Conservation (phyloP, 192 early-diverging fungal genomes). For the Entomortierella lignicola region DNA sequence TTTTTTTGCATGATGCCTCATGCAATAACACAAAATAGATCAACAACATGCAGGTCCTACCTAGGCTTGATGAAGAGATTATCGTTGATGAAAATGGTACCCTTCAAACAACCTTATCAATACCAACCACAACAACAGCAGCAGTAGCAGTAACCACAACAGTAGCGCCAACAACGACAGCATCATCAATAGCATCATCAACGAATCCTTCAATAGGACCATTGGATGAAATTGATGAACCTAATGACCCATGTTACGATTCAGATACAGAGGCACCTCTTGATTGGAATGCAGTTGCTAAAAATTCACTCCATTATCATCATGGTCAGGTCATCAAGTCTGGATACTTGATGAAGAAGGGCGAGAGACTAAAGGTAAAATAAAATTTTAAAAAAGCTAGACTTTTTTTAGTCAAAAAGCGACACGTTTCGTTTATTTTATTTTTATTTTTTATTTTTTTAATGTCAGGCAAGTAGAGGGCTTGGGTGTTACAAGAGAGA, state of each 20-base stretch:
- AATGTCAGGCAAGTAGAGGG: not conserved
- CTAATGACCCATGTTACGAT: slow-evolving; percentile 31
- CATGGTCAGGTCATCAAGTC: slow-evolving; percentile 64
- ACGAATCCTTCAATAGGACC: not conserved
- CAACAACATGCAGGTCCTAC: slow-evolving; percentile 8
- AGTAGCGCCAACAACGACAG: not conserved
- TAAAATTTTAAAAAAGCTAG: too few species aligned
- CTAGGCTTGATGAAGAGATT: slow-evolving; percentile 16
- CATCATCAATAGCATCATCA: not conserved
- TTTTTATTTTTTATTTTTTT: not conserved
- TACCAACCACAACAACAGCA: not conserved
- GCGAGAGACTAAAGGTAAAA: slow-evolving; percentile 66
- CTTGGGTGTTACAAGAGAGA: not conserved
- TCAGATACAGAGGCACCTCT: slow-evolving; percentile 51
- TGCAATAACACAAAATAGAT: not conserved
- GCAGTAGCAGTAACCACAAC: not conserved
- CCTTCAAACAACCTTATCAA: not conserved
- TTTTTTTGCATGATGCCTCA: too few species aligned
- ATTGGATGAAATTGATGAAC: not conserved
- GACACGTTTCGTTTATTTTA: too few species aligned
- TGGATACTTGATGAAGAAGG: slow-evolving; percentile 70
- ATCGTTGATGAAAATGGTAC: not conserved
- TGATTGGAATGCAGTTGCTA: slow-evolving; percentile 41
- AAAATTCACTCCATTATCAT: slow-evolving; percentile 59
- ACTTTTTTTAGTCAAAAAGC: not conserved